Evolutionary conservation across 768 basidiomycete species (phyloP).

Genomic region (Agrocybe pediades): DNA sequence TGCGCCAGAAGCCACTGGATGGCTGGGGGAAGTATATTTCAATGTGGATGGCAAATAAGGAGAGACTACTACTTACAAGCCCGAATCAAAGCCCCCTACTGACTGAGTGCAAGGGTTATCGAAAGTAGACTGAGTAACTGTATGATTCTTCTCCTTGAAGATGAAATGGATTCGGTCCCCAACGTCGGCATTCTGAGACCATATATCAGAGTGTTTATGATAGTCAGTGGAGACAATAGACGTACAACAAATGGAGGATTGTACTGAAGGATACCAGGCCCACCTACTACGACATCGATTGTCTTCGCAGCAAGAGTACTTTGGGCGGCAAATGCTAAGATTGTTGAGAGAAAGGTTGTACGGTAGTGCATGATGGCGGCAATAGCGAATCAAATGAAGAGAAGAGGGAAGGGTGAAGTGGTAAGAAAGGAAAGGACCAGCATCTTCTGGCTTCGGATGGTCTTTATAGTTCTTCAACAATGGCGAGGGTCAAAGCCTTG

Average conservation of each 20-base stretch:
- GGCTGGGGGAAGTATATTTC: constrained; percentile 26
- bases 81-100: constrained; percentile 54
- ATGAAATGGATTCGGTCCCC: constrained; percentile 52
- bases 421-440: not conserved
- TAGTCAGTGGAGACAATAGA: constrained; percentile 2
- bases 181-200: constrained; percentile 42
- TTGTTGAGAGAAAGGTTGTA: constrained; percentile 8
- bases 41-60: not conserved
- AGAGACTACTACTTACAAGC: constrained; percentile 42
- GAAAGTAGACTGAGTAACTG: constrained; percentile 59
- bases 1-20: constrained; percentile 45
- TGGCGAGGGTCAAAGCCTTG: not conserved
- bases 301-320: constrained; percentile 35
- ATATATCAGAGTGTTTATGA: constrained; percentile 2
- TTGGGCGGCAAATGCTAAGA: constrained; percentile 24
- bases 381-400: constrained; percentile 4
- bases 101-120: constrained; percentile 43
- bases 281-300: constrained; percentile 51
- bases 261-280: constrained; percentile 39
- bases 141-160: constrained; percentile 61
- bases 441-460: not conserved
- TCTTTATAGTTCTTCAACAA: constrained; percentile 10
- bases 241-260: constrained; percentile 43
- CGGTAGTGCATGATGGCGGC: constrained; percentile 1
- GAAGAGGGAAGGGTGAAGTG: constrained; percentile 16